A percentile compares a stretch with the other conserved stretches of the same genome.
Evolutionary conservation across 176 grass and related monocot species (phyloP).

Genomic region (Juncus effusus): DNA sequence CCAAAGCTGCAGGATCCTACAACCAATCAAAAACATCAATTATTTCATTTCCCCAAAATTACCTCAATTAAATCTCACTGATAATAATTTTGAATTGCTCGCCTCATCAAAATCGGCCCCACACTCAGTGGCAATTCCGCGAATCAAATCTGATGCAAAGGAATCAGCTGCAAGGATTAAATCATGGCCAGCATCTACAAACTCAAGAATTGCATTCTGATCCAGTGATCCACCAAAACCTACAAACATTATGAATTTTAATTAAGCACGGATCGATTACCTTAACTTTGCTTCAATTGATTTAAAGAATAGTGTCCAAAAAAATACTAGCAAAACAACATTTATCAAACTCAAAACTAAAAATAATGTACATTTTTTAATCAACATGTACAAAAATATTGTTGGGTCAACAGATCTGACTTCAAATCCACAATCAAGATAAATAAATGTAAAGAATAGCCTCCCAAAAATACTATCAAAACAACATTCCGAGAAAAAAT

Average conservation of each 20-base stretch:
- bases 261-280: too few relatives aligned
- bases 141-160: slow-evolving; percentile 81
- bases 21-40: slow-evolving; percentile 6
- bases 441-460: not conserved
- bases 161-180: slow-evolving; percentile 83
- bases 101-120: slow-evolving; percentile 96
- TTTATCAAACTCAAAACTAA: not conserved
- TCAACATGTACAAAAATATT: not conserved
- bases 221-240: slow-evolving; percentile 90
- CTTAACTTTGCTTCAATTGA: not conserved
- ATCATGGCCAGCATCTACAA: slow-evolving; percentile 82
- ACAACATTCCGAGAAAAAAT: not conserved
- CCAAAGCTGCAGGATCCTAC: slow-evolving; percentile 72
- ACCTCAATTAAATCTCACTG: too few relatives aligned
- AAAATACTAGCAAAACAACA: slow-evolving; percentile 14
- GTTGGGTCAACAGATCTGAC: not conserved
- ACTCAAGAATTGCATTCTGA: slow-evolving; percentile 66
- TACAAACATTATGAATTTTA: slow-evolving; percentile 30
- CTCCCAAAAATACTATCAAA: slow-evolving; percentile 21
- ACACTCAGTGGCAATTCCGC: slow-evolving; percentile 82
- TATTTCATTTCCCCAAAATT: slow-evolving; percentile 1
- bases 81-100: slow-evolving; percentile 30
- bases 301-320: slow-evolving; percentile 12
- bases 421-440: not conserved
- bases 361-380: not conserved